These are phyloP conservation scores for Neurospora tetraspora DNA, from an alignment of 495 filamentous ascomycete species.

Conservation along the genomic window DNA sequence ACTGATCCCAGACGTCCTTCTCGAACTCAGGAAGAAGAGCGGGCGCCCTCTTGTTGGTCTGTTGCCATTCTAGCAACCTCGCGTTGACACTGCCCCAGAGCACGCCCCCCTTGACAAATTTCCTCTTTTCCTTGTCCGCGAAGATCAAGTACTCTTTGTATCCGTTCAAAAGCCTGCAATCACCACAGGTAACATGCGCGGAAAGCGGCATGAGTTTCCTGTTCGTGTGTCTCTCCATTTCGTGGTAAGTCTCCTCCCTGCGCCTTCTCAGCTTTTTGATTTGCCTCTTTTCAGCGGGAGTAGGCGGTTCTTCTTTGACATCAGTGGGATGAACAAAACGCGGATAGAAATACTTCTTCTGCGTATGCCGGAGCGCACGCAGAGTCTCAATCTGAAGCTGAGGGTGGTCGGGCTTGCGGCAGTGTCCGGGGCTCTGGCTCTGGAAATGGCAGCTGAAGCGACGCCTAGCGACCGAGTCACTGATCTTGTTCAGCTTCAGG, in stretches of 20 bases:
- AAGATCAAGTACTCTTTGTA: background rate
- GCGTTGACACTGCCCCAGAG: background rate
- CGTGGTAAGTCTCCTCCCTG: background rate
- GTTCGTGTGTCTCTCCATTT: background rate
- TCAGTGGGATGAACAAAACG: background rate
- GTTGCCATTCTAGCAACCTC: background rate
- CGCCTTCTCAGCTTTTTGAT: background rate
- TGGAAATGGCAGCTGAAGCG: background rate
- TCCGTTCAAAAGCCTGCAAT: background rate
- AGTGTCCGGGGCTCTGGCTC: background rate
- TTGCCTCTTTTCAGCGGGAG: background rate
- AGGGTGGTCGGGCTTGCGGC: background rate
- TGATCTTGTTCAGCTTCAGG: background rate
- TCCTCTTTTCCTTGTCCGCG: background rate
- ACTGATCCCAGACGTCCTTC: background rate
- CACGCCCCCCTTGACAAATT: background rate
- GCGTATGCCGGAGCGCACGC: background rate
- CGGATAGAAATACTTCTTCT: background rate
- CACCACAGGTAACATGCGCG: background rate
- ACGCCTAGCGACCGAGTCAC: background rate
- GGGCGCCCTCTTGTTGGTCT: background rate
- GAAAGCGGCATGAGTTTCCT: background rate
- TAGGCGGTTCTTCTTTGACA: background rate
- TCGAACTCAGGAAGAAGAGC: background rate
- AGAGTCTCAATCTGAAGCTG: background rate